Evolutionary conservation across 345 rosid genomes (phyloP), one percentile per base, ranked within the genome.

Genomic region (Euphorbia tirucalli): DNA sequence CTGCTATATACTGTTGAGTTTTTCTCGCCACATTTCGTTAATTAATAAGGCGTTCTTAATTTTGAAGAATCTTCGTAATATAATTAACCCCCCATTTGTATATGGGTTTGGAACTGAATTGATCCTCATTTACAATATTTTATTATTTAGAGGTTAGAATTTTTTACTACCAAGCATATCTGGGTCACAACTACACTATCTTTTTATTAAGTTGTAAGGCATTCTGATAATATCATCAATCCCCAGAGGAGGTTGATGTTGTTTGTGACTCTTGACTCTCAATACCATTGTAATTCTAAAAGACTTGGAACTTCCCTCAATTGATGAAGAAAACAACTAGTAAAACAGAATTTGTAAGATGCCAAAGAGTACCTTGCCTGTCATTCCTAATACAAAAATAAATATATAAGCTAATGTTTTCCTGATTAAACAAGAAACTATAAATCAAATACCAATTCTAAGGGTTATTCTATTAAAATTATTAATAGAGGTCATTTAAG

Each of bases 281-380:
- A 31, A 31, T 6, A 19, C 43, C 24, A 18, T 61, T 52, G 25
- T 21, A 52, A 21, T 19, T 68, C 16, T 56, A 69, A 46, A 58
- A 59, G 65, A 62, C 10, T 61, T 46, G 43, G 31, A 49, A 70
- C 50, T 43, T 66, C 46, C 13, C 67, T 25, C n/a, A 28, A 27
- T 16, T 46, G 25, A 52, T n/a, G 58, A n/a, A 21, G 16, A 46
- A 21, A 52, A 52, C 24, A 5, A 46, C 52, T 46, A 46, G 52
- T 46, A 11, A 46, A 46, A 46, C 52, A 46, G 52, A 41, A 46
- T 16, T 7, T 11, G 52, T 13, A 46, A 46, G 58, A 52, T 21
- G 25, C 25, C 11, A 21, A 5, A 52, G 19, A 19, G 7, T 52
- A 16, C 14, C 0, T 50, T 50, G 56, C 56, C 56, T 10, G 21